These are phyloP conservation scores for Avicennia marina DNA, from an alignment of 257 asterid genomes.

Conservation along the genomic window DNA sequence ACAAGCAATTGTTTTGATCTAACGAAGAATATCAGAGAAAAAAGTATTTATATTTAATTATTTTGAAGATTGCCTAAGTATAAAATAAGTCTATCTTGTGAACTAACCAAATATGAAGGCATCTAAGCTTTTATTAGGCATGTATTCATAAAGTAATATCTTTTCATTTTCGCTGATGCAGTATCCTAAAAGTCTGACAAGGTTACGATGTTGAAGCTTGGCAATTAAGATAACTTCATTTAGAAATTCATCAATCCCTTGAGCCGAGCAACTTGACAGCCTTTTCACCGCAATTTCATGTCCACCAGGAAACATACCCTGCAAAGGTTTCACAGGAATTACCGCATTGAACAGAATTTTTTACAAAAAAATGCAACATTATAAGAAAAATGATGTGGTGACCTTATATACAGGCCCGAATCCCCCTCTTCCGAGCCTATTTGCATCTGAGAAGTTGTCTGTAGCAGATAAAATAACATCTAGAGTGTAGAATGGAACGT, in stretches of 20 bases:
- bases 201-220: constrained; percentile 46
- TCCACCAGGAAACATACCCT: constrained; percentile 42
- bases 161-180: constrained; percentile 35
- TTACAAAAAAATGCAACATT: too few species aligned
- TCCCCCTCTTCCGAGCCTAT: constrained; percentile 66
- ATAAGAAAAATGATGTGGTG: background rate
- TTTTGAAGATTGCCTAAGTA: too few species aligned
- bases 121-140: constrained; percentile 48
- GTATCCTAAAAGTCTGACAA: constrained; percentile 42
- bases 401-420: constrained; percentile 69
- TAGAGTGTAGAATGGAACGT: too few species aligned
- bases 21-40: too few species aligned
- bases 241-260: constrained; percentile 40
- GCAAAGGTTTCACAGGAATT: too few species aligned
- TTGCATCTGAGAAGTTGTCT: constrained; percentile 37
- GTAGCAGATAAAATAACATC: too few species aligned
- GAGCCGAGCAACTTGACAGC: constrained; percentile 30
- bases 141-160: constrained; percentile 35
- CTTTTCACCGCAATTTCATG: constrained; percentile 42
- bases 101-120: constrained; percentile 37
- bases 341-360: too few species aligned
- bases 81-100: background rate
- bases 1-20: too few species aligned
- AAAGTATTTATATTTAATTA: too few species aligned
- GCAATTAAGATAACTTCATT: constrained; percentile 41